Conservation (phyloP, 2,329 filamentous ascomycete species). For the Paraphoma sp. region DNA sequence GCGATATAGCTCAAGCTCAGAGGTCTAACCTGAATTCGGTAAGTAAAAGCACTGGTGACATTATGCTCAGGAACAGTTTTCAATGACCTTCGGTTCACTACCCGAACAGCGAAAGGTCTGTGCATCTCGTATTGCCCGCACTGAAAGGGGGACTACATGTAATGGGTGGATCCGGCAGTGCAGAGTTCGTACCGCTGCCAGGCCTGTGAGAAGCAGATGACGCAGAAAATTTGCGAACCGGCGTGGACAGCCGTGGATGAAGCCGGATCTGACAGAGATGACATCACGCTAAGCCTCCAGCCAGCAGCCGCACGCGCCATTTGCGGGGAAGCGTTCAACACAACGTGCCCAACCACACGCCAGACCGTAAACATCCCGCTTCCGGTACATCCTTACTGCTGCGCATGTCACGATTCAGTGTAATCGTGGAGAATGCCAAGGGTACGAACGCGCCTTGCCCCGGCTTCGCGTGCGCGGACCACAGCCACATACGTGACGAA, state of each 20-base stretch:
- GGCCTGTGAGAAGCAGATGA: not conserved
- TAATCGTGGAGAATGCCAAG: not conserved
- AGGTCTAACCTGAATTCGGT: too few relatives aligned
- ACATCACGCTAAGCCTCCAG: slow-evolving; percentile 23
- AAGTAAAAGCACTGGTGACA: too few relatives aligned
- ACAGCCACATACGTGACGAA: slow-evolving; percentile 30
- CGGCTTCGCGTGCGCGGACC: not conserved
- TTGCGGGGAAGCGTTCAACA: slow-evolving; percentile 21
- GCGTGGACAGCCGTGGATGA: slow-evolving; percentile 13
- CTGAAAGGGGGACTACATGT: not conserved
- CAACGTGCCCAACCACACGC: slow-evolving; percentile 1
- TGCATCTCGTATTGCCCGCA: not conserved
- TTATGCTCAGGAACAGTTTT: too few relatives aligned
- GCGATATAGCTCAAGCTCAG: too few relatives aligned
- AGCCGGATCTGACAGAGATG: slow-evolving; percentile 19
- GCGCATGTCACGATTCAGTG: slow-evolving; percentile 2
- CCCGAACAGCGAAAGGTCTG: too few relatives aligned
- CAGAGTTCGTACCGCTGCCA: not conserved
- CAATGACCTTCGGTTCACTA: too few relatives aligned
- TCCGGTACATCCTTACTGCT: not conserved
- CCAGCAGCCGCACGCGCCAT: slow-evolving; percentile 14
- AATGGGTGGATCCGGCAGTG: not conserved
- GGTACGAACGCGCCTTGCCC: not conserved
- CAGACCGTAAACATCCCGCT: not conserved
- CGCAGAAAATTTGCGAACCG: not conserved